A percentile compares a stretch with the other conserved stretches of the same genome.
These are phyloP conservation scores for Plasmodium knowlesi DNA, from an alignment of 169 alveolate species.

Conservation along the genomic window DNA sequence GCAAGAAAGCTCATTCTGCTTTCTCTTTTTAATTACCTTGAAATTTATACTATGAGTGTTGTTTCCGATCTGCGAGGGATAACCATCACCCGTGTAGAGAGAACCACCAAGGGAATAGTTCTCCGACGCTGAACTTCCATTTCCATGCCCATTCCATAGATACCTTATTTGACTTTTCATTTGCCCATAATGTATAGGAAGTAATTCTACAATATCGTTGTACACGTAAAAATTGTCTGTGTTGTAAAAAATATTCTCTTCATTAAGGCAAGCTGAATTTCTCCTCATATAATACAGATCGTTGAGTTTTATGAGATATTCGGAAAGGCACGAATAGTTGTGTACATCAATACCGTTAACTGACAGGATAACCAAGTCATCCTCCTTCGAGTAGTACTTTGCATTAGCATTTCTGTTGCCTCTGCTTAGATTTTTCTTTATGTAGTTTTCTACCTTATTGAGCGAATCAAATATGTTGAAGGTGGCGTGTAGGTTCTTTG, in stretches of 20 bases:
- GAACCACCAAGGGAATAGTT: background rate
- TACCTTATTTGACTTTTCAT: constrained; percentile 29
- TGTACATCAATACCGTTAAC: constrained; percentile 72
- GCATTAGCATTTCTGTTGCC: constrained; percentile 17
- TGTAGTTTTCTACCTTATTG: constrained; percentile 28
- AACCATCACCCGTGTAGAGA: background rate
- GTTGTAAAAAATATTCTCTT: constrained; percentile 57
- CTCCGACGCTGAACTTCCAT: background rate
- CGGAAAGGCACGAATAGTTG: constrained; percentile 62
- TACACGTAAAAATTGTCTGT: constrained; percentile 61
- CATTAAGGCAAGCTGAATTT: constrained; percentile 26
- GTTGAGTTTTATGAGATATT: constrained; percentile 42
- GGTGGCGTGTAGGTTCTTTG: constrained; percentile 41
- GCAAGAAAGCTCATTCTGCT: constrained; percentile 4
- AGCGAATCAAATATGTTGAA: constrained; percentile 68
- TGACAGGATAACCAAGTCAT: constrained; percentile 44
- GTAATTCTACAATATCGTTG: constrained; percentile 66
- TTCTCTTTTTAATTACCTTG: constrained; percentile 52
- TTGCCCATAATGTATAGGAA: background rate
- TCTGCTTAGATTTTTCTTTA: constrained; percentile 43
- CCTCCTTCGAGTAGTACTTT: constrained; percentile 32
- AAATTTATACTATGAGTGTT: constrained; percentile 25
- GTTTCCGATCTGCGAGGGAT: background rate
- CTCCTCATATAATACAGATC: constrained; percentile 63
- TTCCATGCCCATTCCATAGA: constrained; percentile 29